phyloP scores from a whole-genome alignment of 192 early-diverging fungal genomes.

The Thoreauomyces humboldtii region DNA sequence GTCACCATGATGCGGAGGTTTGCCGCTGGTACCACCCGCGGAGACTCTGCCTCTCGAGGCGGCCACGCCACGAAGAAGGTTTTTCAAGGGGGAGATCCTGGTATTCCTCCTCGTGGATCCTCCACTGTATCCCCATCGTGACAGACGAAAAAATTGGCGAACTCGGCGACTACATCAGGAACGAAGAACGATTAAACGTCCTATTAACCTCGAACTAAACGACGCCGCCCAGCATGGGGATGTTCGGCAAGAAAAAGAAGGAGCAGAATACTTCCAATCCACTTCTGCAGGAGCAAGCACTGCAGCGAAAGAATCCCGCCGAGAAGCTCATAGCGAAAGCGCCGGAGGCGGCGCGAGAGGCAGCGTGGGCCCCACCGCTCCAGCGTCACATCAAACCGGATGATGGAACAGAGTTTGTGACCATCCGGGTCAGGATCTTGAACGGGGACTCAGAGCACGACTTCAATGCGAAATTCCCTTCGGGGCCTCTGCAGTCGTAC shows the following conservation, averaged over 20 bases:
- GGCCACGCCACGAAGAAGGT: too few relatives aligned
- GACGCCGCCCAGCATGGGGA: conserved; percentile 11
- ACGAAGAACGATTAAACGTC: too few relatives aligned
- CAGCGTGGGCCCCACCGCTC: conserved; percentile 47
- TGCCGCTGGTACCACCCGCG: too few relatives aligned
- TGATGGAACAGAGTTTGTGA: conserved; percentile 38
- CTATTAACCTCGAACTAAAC: too few relatives aligned
- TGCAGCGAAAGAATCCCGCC: conserved; percentile 13
- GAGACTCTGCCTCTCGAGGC: too few relatives aligned
- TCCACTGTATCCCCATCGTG: too few relatives aligned
- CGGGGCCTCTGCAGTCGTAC: conserved; percentile 24
- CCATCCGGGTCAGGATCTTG: conserved; percentile 48
- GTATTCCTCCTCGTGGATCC: too few relatives aligned
- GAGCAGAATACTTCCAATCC: conserved; percentile 13
- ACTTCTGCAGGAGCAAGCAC: conserved; percentile 20
- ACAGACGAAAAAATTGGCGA: too few relatives aligned
- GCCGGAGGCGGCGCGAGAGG: conserved; percentile 28
- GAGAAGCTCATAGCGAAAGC: conserved; percentile 4
- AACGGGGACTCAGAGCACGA: conserved; percentile 53
- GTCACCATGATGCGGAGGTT: too few relatives aligned
- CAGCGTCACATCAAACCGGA: conserved; percentile 43
- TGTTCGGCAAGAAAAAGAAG: conserved; percentile 20
- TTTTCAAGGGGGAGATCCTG: too few relatives aligned
- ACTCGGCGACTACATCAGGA: too few relatives aligned
- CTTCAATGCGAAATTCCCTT: conserved; percentile 45